Base-by-base conservation (phyloP, 2,329 filamentous ascomycete genomes). In the Rutstroemia sp. region DNA sequence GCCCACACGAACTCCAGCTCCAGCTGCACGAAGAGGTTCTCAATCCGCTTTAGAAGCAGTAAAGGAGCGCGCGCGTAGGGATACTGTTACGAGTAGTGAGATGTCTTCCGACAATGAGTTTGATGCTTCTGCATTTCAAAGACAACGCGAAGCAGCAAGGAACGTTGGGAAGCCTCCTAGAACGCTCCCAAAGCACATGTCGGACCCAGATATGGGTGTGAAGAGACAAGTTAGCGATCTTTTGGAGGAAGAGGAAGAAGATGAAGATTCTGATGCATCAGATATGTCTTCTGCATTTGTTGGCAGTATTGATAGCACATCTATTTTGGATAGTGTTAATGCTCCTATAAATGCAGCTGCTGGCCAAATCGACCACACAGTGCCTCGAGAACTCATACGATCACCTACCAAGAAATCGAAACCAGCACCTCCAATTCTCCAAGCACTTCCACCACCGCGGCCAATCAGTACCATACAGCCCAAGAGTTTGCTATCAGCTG, bases 71-170 rank as follows among this genome's bases (percentile, higher is more conserved):
- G 78, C 84, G 1, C 76, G 88, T 36, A 76, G 87, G 61, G 88
- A 91, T 68, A 92, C 88, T 0, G 84, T 88, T 48, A 92, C 88
- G 1, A 90, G 87, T 71, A 91, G 87, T 65, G 88, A 92, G 63
- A 82, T 92, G 64, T 92, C 88, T 0, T 92, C 88, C 0, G 88
- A 92, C 60, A 91, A 89, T 64, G 88, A 92, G 65, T 79, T 88
- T 47, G 87, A 89, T 63, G 78, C 82, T 0, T 80, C 82, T 0
- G 78, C 78, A 1, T 87, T 84, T 65, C 82, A 85, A 61, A 79
- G 78, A 62, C 81, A 85, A 58, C 76, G 82, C 48, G 81, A 86
- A 58, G 81, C 80, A 2, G 77, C 82, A 1, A 78, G 79, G 47
- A 78, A 82, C 38, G 81, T 80, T 7, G 76, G 81, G 23, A 79